Evolutionary conservation across 306 rosid species (phyloP), one percentile per base, ranked within the genome.

Genomic region (Nissolia schottii): DNA sequence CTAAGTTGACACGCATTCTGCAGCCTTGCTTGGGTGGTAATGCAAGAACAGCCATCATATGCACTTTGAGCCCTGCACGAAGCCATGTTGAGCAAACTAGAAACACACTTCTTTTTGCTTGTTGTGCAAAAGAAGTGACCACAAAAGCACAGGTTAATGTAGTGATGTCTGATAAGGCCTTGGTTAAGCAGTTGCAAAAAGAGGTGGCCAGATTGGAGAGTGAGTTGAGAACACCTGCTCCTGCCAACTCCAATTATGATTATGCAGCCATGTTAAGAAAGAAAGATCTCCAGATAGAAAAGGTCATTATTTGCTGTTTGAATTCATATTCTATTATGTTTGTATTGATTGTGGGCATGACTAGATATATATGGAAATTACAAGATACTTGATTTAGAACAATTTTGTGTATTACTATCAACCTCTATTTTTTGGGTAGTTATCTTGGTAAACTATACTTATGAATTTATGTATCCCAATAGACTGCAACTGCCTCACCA

Each of bases 11-110:
- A 6, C 96, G 99, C 61, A 88, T 95, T 50, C 91, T 95, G 67
- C 99, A 95, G 93, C 96, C 99, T 49, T 89, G 87, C 80, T 78
- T 95, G 75, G 97, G 97, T 76, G 99, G 99, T 66, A 95, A 95
- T 81, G 99, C 99, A 74, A 86, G 99, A 89, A 95, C 99, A 76
- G 99, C 99, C 73, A 83, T 95, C 81, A 80, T 95, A 76, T 95
- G 99, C 88, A 95, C 97, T 76, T 73, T 95, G 85, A 95, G 99
- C 87, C 96, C 99, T 3, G 93, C 99, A 48, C 81, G 99, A 77
- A 85, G 87, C 79, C 99, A 95, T 67, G 97, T 95, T 53, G 99
- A 95, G 75, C 99, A 95, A 77, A 95, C 99, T 28, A 86, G 99
- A 79, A 95, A 95, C 84, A 91, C 99, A 7, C 97, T 95, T 84